Conservation (phyloP, 2,329 filamentous ascomycete genomes). For the Penicillium expansum region DNA sequence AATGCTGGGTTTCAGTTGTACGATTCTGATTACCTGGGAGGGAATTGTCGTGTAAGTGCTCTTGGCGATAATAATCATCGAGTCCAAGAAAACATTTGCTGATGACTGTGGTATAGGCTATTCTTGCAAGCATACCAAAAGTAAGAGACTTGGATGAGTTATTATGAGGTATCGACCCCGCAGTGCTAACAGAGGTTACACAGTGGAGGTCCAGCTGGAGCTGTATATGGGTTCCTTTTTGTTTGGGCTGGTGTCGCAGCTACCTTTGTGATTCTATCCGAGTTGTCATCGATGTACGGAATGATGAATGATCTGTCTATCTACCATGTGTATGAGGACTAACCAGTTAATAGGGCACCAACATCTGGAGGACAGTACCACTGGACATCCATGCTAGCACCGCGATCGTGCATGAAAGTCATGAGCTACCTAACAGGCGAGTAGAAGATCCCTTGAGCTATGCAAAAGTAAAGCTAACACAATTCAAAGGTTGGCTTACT, state of each 20-base stretch:
- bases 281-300: conserved; percentile 37
- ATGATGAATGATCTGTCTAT: too few species aligned
- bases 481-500: conserved; percentile 38
- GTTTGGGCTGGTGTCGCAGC: conserved; percentile 31
- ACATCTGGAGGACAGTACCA: conserved; percentile 42
- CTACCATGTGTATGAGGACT: neutral
- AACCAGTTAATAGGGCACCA: conserved; percentile 25
- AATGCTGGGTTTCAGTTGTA: conserved; percentile 42
- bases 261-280: conserved; percentile 29
- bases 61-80: neutral
- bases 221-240: conserved; percentile 35
- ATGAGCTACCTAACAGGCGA: conserved; percentile 41
- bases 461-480: neutral
- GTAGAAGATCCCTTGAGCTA: neutral
- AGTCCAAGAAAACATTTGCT: neutral
- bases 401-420: conserved; percentile 32
- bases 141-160: conserved; percentile 6
- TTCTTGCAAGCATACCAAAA: conserved; percentile 23
- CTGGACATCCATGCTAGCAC: conserved; percentile 44
- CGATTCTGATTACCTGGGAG: conserved; percentile 43
- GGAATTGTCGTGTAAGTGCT: conserved; percentile 36
- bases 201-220: conserved; percentile 35
- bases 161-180: too few species aligned
- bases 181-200: conserved; percentile 5
- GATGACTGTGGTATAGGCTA: conserved; percentile 6